Evolutionary conservation across 257 asterid species (phyloP), one percentile per base, ranked within the genome.

Genomic region (Solanum peruvianum): DNA sequence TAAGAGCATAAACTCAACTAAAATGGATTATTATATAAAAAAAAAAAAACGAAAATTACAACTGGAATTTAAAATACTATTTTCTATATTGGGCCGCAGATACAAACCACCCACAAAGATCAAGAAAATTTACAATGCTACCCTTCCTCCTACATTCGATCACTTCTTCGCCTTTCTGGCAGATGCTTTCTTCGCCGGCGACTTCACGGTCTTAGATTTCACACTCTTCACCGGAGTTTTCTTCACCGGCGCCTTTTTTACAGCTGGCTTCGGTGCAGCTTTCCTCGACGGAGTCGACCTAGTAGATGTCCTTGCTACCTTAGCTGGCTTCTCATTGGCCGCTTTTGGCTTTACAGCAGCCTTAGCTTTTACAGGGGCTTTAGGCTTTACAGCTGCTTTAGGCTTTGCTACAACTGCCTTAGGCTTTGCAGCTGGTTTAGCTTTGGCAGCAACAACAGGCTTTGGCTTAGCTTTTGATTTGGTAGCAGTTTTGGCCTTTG

Each of bases 341-440:
- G 52, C 58, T 31, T 16, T 90, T 31, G 92, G 87, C 82, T 90
- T 91, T 25, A 89, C 89, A 14, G 85, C 89, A 12, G 93, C 83
- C 4, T 85, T 93, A 4, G 94, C 85, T 89, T 94, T 94, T 6
- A 93, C 93, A 1, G 92, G 49, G 9, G 92, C 16, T 87, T 87
- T 93, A 18, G 88, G 64, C 91, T 90, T 90, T 2, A 39, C 69
- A 15, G 92, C 92, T 9, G 94, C 93, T 89, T 94, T 94, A 73
- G 95, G 88, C 89, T 94, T 94, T 2, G 90, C 75, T 8, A 91
- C 93, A 83, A 81, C 89, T 3, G 93, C 91, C 4, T 85, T 76
- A 10, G 83, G 41, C 42, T 86, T 93, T 12, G 93, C 89, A 78
- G 86, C 60, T 21, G 93, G 76, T 35, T 64, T 84, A 15, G 80